phyloP scores from a whole-genome alignment of 2,329 filamentous ascomycete species.

The Rhinocladiella mackenziei region DNA sequence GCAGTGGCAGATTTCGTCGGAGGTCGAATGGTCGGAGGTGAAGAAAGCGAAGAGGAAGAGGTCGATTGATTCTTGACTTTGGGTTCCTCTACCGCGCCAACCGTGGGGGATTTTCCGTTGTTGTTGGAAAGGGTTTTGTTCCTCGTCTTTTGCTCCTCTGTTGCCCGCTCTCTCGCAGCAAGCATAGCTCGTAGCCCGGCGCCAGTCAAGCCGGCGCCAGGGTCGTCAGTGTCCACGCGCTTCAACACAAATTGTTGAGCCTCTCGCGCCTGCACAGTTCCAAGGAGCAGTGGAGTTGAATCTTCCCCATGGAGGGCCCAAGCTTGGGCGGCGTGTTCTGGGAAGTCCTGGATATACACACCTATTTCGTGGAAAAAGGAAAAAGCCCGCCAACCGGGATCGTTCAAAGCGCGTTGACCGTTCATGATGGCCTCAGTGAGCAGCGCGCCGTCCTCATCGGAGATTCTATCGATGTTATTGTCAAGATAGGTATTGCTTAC shows the following conservation, averaged over 20 bases:
- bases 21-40: constrained; percentile 2
- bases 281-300: constrained; percentile 51
- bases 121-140: constrained; percentile 9
- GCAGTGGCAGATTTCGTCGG: background rate
- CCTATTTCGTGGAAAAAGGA: constrained; percentile 73
- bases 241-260: constrained; percentile 54
- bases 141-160: constrained; percentile 17
- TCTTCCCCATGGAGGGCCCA: constrained; percentile 63
- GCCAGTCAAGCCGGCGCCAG: constrained; percentile 40
- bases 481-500: constrained; percentile 65
- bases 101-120: constrained; percentile 15
- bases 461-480: constrained; percentile 58
- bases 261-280: constrained; percentile 53
- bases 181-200: constrained; percentile 39
- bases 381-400: constrained; percentile 62
- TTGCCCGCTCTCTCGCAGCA: constrained; percentile 28
- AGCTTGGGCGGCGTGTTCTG: constrained; percentile 53
- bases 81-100: constrained; percentile 19
- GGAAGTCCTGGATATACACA: constrained; percentile 65
- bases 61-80: constrained; percentile 23
- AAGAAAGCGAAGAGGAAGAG: constrained; percentile 5
- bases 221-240: constrained; percentile 36
- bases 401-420: constrained; percentile 58
- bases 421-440: constrained; percentile 63
- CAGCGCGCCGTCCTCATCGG: constrained; percentile 55